These are phyloP conservation scores for Clohesyomyces aquaticus DNA, from an alignment of 495 filamentous ascomycete genomes.

Conservation along the genomic window DNA sequence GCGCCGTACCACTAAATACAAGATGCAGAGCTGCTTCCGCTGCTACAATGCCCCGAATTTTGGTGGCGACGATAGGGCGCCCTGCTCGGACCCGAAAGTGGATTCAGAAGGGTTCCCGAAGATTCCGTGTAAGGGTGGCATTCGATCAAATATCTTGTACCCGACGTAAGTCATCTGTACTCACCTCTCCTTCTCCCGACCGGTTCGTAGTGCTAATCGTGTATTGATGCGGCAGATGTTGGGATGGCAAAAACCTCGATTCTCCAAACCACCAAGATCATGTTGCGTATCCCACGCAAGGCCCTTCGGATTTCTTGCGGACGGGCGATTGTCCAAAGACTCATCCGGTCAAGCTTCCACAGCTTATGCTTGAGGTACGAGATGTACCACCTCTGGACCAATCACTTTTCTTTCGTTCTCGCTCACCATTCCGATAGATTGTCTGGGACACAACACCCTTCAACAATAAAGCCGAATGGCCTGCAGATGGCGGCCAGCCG, in stretches of 20 bases:
- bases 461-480: slow-evolving; percentile 39
- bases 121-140: slow-evolving; percentile 31
- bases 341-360: slow-evolving; percentile 37
- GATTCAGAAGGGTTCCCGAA: slow-evolving; percentile 32
- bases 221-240: slow-evolving; percentile 20
- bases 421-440: too few relatives aligned
- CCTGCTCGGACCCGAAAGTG: slow-evolving; percentile 30
- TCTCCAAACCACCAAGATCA: too few relatives aligned
- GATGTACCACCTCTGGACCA: too few relatives aligned
- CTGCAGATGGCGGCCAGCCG: slow-evolving; percentile 29
- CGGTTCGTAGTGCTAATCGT: neutral
- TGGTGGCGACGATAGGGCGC: slow-evolving; percentile 30
- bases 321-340: slow-evolving; percentile 30
- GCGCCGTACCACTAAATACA: slow-evolving; percentile 17
- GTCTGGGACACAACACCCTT: slow-evolving; percentile 35
- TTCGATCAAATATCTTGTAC: slow-evolving; percentile 35
- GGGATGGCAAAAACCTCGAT: slow-evolving; percentile 35
- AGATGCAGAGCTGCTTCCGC: slow-evolving; percentile 34
- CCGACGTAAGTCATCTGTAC: slow-evolving; percentile 37
- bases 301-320: slow-evolving; percentile 24
- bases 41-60: slow-evolving; percentile 33
- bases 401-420: too few relatives aligned
- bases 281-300: slow-evolving; percentile 32
- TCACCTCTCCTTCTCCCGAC: neutral
- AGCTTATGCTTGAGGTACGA: slow-evolving; percentile 36